phyloP scores from a whole-genome alignment of 306 rosid genomes.

The Senna siamea region DNA sequence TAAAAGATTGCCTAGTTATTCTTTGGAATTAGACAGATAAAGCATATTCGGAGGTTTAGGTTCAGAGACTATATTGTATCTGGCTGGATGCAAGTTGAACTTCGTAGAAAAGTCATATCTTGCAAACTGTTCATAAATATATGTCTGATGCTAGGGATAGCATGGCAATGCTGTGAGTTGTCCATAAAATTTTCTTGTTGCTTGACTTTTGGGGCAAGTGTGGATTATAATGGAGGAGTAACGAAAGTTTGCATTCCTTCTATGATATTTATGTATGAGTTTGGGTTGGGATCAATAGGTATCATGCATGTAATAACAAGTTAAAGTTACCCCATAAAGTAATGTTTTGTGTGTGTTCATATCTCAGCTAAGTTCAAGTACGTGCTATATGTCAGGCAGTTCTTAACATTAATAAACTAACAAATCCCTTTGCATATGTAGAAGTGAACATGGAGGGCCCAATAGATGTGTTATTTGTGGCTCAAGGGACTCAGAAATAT shows the following conservation, averaged over 20 bases:
- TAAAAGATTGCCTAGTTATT: slow-evolving; percentile 16
- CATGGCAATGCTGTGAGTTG: too few species aligned
- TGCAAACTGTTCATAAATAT: background rate
- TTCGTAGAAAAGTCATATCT: slow-evolving; percentile 15
- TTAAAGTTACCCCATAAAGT: background rate
- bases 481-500: background rate
- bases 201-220: too few species aligned
- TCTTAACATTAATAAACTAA: background rate
- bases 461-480: background rate
- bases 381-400: background rate
- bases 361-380: background rate
- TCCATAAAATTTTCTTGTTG: too few species aligned
- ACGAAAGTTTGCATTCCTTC: background rate
- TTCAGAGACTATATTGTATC: background rate
- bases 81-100: slow-evolving; percentile 19
- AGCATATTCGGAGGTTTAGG: slow-evolving; percentile 29
- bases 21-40: slow-evolving; percentile 4
- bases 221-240: background rate
- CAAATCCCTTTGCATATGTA: too few species aligned
- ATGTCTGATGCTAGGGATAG: slow-evolving; percentile 4
- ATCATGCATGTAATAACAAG: background rate
- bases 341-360: background rate
- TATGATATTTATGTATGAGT: background rate
- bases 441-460: too few species aligned
- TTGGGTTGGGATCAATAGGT: background rate